Evolutionary conservation across 2,329 filamentous ascomycete genomes (phyloP), one percentile per base, ranked within the genome.

Genomic region (Botrytis hyacinthi): DNA sequence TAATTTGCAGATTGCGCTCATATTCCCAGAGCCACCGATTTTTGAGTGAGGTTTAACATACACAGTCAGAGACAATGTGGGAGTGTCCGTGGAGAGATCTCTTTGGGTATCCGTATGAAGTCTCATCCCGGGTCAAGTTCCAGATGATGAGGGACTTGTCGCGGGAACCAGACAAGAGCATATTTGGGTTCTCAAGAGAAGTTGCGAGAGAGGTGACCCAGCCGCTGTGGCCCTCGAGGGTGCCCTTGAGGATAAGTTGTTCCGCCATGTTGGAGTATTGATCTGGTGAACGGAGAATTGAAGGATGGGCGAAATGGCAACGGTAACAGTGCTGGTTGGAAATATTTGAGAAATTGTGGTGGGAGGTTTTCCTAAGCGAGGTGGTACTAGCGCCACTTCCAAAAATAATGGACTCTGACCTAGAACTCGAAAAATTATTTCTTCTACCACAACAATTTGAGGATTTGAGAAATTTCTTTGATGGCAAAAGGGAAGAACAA

Each of bases 121-220:
- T 91, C 88, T 98, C 96, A 86, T 98, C 95, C 87, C 96, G 95
- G 86, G 96, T 98, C 83, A 99, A 90, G 91, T 98, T 97, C 96
- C 96, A 99, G 91, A 99, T 97, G 89, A 99, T 99, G 85, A 99
- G 89, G 81, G 93, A 93, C 93, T 98, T 98, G 91, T 99, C 96
- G 88, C 96, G 94, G 84, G 91, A 94, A 83, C 89, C 95, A 81
- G 96, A 99, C 83, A 99, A 91, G 85, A 99, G 95, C 95, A 99
- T 98, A 91, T 99, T 98, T 84, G 96, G 96, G 93, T 98, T 98
- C 92, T 98, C 95, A 88, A 98, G 92, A 82, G 95, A 98, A 85
- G 95, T 98, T 82, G 95, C 95, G 87, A 98, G 90, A 88, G 91
- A 94, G 87, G 95, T 98, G 88, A 98, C 95, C 95, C 95, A 98